These are phyloP conservation scores for Penicillium paxilli DNA, from an alignment of 495 filamentous ascomycete genomes.

Conservation along the genomic window DNA sequence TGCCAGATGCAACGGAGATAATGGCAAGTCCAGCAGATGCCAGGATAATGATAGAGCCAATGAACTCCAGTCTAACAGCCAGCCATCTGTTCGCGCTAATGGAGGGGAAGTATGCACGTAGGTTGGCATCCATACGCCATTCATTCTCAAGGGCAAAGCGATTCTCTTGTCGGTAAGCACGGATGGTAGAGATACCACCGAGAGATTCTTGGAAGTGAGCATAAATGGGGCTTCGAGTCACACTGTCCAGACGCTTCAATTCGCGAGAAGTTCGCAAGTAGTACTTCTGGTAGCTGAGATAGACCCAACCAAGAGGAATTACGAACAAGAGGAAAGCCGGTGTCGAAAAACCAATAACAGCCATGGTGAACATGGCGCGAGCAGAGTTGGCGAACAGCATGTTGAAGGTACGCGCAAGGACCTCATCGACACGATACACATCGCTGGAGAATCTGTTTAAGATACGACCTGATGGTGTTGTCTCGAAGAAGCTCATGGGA, in stretches of 20 bases:
- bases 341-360: conserved; percentile 78
- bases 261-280: conserved; percentile 96
- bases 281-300: conserved; percentile 94
- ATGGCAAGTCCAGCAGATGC: conserved; percentile 81
- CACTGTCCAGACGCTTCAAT: conserved; percentile 92
- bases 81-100: conserved; percentile 97
- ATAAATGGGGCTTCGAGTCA: conserved; percentile 92
- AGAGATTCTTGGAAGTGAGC: conserved; percentile 99
- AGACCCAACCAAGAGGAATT: conserved; percentile 76
- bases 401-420: conserved; percentile 88
- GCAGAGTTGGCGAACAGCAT: conserved; percentile 92
- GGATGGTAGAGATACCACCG: conserved; percentile 93
- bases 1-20: conserved; percentile 73
- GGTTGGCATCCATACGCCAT: conserved; percentile 95
- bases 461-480: conserved; percentile 94
- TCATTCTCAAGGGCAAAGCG: conserved; percentile 93
- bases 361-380: conserved; percentile 80
- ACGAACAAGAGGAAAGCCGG: conserved; percentile 80
- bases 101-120: conserved; percentile 94
- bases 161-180: conserved; percentile 86
- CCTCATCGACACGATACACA: conserved; percentile 94
- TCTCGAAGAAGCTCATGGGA: conserved; percentile 99
- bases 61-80: conserved; percentile 92
- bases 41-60: conserved; percentile 93
- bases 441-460: conserved; percentile 97